These are phyloP conservation scores for Bacidia gigantensis DNA, from an alignment of 495 filamentous ascomycete species.

Conservation along the genomic window DNA sequence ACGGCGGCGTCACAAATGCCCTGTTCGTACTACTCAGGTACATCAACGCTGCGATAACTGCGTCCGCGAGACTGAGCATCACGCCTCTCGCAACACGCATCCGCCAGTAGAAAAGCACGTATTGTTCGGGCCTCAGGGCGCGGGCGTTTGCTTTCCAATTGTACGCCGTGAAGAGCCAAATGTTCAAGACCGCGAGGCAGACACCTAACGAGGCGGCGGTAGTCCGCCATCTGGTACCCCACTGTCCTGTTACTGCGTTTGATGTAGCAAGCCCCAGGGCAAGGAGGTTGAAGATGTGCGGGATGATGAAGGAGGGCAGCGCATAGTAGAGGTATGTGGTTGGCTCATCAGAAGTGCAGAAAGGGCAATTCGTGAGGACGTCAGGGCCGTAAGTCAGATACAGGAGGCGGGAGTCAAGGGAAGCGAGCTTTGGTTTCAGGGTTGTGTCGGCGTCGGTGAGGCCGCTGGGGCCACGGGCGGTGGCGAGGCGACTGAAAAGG, in stretches of 20 bases:
- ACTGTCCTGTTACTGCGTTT: constrained; percentile 36
- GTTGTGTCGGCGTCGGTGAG: constrained; percentile 48
- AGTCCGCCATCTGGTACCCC: constrained; percentile 53
- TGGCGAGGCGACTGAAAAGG: constrained; percentile 64
- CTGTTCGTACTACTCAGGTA: constrained; percentile 70
- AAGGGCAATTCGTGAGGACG: constrained; percentile 57
- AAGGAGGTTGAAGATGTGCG: constrained; percentile 64
- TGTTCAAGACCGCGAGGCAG: constrained; percentile 46
- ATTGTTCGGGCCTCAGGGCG: constrained; percentile 40
- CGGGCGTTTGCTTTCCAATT: constrained; percentile 45
- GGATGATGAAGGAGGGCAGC: constrained; percentile 54
- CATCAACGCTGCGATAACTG: constrained; percentile 42
- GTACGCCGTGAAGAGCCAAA: constrained; percentile 47
- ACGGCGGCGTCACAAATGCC: constrained; percentile 39
- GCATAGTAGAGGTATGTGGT: constrained; percentile 68
- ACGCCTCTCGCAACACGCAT: constrained; percentile 45
- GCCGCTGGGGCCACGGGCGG: constrained; percentile 37
- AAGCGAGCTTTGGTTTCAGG: constrained; percentile 53
- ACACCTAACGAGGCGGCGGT: constrained; percentile 50
- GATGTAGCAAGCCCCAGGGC: constrained; percentile 53
- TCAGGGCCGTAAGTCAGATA: constrained; percentile 74
- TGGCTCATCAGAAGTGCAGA: constrained; percentile 64
- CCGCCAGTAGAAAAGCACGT: constrained; percentile 57
- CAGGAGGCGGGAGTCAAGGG: constrained; percentile 56
- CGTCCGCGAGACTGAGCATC: constrained; percentile 47